Evolutionary conservation across 1,284 basidiomycete genomes (phyloP), one percentile per base, ranked within the genome.

Genomic region (Pterula multifida): DNA sequence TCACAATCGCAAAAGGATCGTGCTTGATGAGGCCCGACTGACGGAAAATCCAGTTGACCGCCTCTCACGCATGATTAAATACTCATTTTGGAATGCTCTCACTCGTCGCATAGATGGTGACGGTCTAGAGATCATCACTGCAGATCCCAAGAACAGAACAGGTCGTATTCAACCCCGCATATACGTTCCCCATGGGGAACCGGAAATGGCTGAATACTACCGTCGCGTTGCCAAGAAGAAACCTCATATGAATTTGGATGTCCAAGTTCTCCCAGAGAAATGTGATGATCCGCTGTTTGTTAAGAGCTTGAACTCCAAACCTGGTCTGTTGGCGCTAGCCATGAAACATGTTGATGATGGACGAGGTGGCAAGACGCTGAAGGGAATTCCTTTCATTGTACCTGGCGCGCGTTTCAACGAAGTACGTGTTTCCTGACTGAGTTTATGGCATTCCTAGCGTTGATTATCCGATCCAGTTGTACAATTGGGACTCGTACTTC

Each of bases 321-420:
- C 95, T 1, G 96, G 95, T 54, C 83, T 98, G 50, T 70, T 98
- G 46, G 94, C 95, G 0, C 71, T 98, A 49, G 95, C 94, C 3
- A 98, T 98, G 96, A 82, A 90, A 58, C 85, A 92, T 63, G 73
- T 84, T n/a, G 83, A 88, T 56, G 85, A 90, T 57, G 81, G 79
- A 25, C 79, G 81, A 55, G 81, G 81, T 45, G 82, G 81, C 2
- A 81, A 78, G 57, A 88, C 88, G 2, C 69, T 98, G 57, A 90
- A 96, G 61, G 94, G 94, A 0, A 85, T 96, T 58, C 88, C 96
- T 0, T 98, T 98, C 67, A 85, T 98, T 55, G 95, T 98, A 0
- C 96, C 95, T 6, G 95, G 95, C 44, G 94, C 94, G 49, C 81
- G 95, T 46, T 98, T 97, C 73, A 98, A 98, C 64, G 94, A 98